Percentiles rank a stretch among this genome's conserved stretches.
Evolutionary conservation across 2,329 filamentous ascomycete species (phyloP).

Genomic region (Lasiodiplodia theobromae): DNA sequence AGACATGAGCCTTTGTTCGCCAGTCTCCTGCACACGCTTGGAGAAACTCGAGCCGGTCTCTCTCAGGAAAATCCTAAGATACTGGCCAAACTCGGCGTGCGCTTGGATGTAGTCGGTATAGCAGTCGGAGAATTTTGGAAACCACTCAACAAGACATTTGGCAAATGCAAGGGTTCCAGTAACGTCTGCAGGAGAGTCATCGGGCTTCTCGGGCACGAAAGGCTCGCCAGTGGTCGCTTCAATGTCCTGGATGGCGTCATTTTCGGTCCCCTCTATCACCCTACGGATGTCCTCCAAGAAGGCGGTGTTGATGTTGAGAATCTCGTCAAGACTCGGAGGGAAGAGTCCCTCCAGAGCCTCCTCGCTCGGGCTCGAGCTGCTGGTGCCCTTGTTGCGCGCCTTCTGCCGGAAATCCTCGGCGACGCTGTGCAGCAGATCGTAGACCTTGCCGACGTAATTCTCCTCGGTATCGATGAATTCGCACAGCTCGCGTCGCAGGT

Average conservation of each 20-base stretch:
- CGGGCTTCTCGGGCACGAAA: neutral
- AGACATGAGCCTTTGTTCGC: slow-evolving; percentile 89
- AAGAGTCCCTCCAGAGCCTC: slow-evolving; percentile 80
- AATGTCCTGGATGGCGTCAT: slow-evolving; percentile 78
- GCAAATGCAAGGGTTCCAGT: slow-evolving; percentile 81
- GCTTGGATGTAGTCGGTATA: slow-evolving; percentile 94
- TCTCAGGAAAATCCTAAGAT: slow-evolving; percentile 78
- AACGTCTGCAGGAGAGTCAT: slow-evolving; percentile 60
- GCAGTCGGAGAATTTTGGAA: slow-evolving; percentile 87
- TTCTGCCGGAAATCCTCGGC: slow-evolving; percentile 80
- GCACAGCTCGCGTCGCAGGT: slow-evolving; percentile 84
- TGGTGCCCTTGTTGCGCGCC: slow-evolving; percentile 64
- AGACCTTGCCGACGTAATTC: slow-evolving; percentile 87
- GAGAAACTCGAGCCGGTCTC: slow-evolving; percentile 83
- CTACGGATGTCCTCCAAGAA: slow-evolving; percentile 80
- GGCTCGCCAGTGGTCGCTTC: slow-evolving; percentile 55
- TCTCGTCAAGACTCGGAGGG: slow-evolving; percentile 78
- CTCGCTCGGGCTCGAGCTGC: slow-evolving; percentile 73
- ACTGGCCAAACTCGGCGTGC: slow-evolving; percentile 83
- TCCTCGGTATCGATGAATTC: slow-evolving; percentile 94
- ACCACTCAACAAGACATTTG: slow-evolving; percentile 85
- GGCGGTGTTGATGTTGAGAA: slow-evolving; percentile 79
- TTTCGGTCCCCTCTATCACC: slow-evolving; percentile 83
- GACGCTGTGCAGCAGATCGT: slow-evolving; percentile 81
- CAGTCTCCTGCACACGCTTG: slow-evolving; percentile 78